These are phyloP conservation scores for Dioscorea dumetorum DNA, from an alignment of 106 monocot genomes.

Conservation along the genomic window DNA sequence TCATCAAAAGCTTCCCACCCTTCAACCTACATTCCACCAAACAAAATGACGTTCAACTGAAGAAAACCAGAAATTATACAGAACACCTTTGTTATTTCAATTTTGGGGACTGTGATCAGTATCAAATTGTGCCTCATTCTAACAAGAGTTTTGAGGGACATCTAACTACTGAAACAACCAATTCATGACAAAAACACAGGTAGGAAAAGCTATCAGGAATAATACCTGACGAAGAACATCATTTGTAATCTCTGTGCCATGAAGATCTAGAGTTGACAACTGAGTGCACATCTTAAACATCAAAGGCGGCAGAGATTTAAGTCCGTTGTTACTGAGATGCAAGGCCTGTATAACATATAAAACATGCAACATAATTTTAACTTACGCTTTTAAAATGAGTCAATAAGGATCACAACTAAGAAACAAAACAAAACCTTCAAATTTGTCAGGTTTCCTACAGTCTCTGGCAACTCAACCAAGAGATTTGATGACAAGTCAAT, in stretches of 20 bases:
- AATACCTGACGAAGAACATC: constrained; percentile 77
- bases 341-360: constrained; percentile 34
- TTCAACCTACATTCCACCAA: constrained; percentile 33
- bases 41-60: not conserved
- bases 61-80: no score
- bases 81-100: no score
- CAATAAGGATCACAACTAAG: not conserved
- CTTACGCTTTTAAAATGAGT: not conserved
- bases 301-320: constrained; percentile 65
- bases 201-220: not conserved
- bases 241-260: constrained; percentile 85
- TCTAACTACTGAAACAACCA: no score
- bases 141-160: no score
- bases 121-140: no score
- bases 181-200: not conserved
- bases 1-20: constrained; percentile 94
- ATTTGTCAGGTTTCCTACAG: constrained; percentile 53
- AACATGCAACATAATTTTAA: not conserved
- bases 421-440: constrained; percentile 47
- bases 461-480: constrained; percentile 63
- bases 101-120: no score
- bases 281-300: constrained; percentile 68
- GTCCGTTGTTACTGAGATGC: constrained; percentile 69
- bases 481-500: constrained; percentile 83
- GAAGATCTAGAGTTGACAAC: constrained; percentile 68